Evolutionary conservation across 495 filamentous ascomycete genomes (phyloP).

Genomic region (Penicillium mononematosum): DNA sequence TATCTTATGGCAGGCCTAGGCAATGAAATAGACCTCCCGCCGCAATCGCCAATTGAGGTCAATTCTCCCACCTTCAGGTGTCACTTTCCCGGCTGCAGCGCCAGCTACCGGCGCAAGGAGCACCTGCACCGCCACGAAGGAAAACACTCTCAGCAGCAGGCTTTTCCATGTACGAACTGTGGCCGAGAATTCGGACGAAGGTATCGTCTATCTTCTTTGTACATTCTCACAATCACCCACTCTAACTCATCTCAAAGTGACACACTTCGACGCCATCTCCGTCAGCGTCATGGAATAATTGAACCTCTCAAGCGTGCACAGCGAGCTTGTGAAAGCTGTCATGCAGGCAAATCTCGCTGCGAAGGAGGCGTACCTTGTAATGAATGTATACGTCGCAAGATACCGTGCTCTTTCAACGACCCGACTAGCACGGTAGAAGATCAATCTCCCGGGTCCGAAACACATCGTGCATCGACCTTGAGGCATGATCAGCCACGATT

Average conservation of each 20-base stretch:
- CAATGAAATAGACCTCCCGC: background rate
- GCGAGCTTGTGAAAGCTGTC: slow-evolving; percentile 27
- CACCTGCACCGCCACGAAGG: slow-evolving; percentile 19
- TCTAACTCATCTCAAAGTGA: slow-evolving; percentile 19
- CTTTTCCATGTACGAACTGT: slow-evolving; percentile 22
- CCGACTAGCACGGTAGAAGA: background rate
- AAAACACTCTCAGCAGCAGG: slow-evolving; percentile 13
- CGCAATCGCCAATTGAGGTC: background rate
- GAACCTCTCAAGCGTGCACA: slow-evolving; percentile 18
- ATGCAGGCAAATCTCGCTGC: slow-evolving; percentile 25
- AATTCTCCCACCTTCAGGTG: slow-evolving; percentile 5
- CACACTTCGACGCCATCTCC: slow-evolving; percentile 31
- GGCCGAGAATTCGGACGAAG: slow-evolving; percentile 21
- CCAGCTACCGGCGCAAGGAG: slow-evolving; percentile 21
- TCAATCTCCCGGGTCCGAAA: background rate
- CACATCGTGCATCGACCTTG: background rate
- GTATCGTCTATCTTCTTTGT: slow-evolving; percentile 10
- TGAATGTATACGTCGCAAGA: slow-evolving; percentile 25
- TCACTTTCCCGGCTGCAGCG: slow-evolving; percentile 19
- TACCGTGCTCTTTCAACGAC: slow-evolving; percentile 17
- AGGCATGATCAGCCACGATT: background rate
- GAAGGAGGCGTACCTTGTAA: slow-evolving; percentile 29
- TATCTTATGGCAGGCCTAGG: background rate
- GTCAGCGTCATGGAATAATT: slow-evolving; percentile 16
- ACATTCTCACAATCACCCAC: background rate